phyloP scores from a whole-genome alignment of 2,329 filamentous ascomycete species.

The Pseudogymnoascus sp. region DNA sequence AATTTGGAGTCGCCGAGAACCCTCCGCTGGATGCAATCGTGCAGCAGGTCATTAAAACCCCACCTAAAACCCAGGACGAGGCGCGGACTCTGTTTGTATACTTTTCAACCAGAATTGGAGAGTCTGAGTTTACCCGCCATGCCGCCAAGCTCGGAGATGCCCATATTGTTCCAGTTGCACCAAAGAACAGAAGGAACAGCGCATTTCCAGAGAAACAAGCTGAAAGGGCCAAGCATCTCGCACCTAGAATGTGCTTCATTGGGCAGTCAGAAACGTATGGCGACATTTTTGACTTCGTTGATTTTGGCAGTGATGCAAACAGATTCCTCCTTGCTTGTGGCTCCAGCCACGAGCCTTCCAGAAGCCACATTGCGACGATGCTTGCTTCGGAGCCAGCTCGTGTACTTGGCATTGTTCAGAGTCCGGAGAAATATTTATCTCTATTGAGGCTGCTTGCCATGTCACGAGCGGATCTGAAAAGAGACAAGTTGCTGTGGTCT shows the following conservation, averaged over 20 bases:
- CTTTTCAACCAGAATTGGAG: constrained; percentile 67
- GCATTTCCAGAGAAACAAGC: constrained; percentile 35
- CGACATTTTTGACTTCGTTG: constrained; percentile 94
- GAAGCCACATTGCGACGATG: constrained; percentile 72
- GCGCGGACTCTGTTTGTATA: constrained; percentile 75
- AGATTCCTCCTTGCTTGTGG: constrained; percentile 81
- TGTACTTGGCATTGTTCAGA: constrained; percentile 71
- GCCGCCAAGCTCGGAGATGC: constrained; percentile 55
- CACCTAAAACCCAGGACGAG: constrained; percentile 58
- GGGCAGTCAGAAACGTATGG: constrained; percentile 64
- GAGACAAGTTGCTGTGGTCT: constrained; percentile 68
- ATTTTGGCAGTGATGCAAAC: constrained; percentile 84
- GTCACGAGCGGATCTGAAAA: constrained; percentile 59
- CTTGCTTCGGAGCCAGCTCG: constrained; percentile 77
- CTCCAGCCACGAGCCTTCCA: constrained; percentile 85
- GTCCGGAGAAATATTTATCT: constrained; percentile 76
- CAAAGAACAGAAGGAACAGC: constrained; percentile 25
- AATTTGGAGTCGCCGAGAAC: constrained; percentile 79
- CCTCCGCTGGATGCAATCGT: constrained; percentile 73
- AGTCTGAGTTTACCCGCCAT: constrained; percentile 54
- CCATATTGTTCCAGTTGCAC: constrained; percentile 62
- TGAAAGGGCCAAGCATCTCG: constrained; percentile 44
- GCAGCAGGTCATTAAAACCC: constrained; percentile 60
- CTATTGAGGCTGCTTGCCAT: constrained; percentile 76
- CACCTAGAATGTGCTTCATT: constrained; percentile 71